Conservation (phyloP, 805 yeast species). For the Saturnispora dispora region DNA sequence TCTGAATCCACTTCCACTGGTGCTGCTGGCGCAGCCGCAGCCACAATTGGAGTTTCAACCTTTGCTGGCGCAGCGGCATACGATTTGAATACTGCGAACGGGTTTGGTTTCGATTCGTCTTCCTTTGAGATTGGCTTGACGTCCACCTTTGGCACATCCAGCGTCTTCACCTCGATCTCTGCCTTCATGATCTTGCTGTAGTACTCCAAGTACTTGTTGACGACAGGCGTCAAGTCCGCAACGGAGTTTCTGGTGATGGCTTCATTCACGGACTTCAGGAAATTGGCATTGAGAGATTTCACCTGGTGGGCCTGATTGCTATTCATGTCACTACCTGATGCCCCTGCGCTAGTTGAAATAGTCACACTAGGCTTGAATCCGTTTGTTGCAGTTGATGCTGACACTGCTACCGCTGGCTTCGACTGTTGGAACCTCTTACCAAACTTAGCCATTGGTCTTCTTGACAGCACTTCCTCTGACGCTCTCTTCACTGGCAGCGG, state of each 20-base stretch:
- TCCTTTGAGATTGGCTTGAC: constrained; percentile 12
- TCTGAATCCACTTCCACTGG: constrained; percentile 14
- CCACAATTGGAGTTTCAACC: constrained; percentile 1
- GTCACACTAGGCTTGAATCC: not conserved
- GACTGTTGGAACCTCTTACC: constrained; percentile 9
- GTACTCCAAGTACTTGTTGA: constrained; percentile 51
- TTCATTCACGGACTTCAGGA: constrained; percentile 39
- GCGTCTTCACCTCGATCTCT: constrained; percentile 20
- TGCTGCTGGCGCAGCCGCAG: not conserved
- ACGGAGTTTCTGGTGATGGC: constrained; percentile 37
- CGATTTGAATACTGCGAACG: constrained; percentile 11
- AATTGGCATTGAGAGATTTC: constrained; percentile 57
- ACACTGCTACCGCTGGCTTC: not conserved
- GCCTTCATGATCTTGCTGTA: constrained; percentile 31
- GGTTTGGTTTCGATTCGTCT: constrained; percentile 11
- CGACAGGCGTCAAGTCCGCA: constrained; percentile 46
- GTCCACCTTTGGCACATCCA: constrained; percentile 19
- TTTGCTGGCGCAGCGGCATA: not conserved
- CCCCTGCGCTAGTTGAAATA: not conserved
- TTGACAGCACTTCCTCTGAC: constrained; percentile 51
- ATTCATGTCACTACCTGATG: not conserved
- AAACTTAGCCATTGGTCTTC: constrained; percentile 49
- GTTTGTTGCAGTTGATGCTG: not conserved
- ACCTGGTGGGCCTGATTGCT: constrained; percentile 38
- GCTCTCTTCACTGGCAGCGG: constrained; percentile 37